Evolutionary conservation across 176 grass and related monocot species (phyloP).

Genomic region (Oryza punctata): DNA sequence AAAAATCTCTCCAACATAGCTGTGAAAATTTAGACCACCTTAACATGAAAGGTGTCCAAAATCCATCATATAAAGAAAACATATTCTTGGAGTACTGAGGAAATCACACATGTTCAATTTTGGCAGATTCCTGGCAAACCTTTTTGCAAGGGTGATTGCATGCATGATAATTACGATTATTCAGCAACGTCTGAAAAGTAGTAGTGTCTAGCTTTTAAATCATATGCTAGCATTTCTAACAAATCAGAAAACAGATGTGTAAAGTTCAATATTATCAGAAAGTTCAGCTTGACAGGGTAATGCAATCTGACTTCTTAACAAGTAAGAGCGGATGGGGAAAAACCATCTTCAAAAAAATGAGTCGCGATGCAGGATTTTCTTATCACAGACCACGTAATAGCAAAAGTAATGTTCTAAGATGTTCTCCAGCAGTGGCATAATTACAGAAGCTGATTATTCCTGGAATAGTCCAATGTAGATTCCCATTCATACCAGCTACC

Average conservation of each 20-base stretch:
- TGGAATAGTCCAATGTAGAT: not conserved
- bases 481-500: not conserved
- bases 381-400: not conserved
- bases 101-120: not conserved
- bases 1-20: constrained; percentile 4
- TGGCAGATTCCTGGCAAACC: not conserved
- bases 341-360: not conserved
- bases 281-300: not conserved
- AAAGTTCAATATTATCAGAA: not conserved
- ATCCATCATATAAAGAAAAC: not conserved
- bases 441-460: constrained; percentile 10
- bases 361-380: not conserved
- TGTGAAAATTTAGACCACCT: not conserved
- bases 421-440: not conserved
- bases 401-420: not conserved
- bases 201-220: not conserved
- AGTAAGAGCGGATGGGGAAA: not conserved
- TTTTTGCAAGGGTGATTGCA: not conserved
- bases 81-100: not conserved
- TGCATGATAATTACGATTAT: not conserved
- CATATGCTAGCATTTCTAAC: not conserved
- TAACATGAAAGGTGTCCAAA: not conserved
- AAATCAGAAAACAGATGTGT: not conserved
- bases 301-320: not conserved
- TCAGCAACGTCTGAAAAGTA: not conserved